Evolutionary conservation across 2,329 filamentous ascomycete species (phyloP), one percentile per base, ranked within the genome.

Genomic region (Neonectria sp.): DNA sequence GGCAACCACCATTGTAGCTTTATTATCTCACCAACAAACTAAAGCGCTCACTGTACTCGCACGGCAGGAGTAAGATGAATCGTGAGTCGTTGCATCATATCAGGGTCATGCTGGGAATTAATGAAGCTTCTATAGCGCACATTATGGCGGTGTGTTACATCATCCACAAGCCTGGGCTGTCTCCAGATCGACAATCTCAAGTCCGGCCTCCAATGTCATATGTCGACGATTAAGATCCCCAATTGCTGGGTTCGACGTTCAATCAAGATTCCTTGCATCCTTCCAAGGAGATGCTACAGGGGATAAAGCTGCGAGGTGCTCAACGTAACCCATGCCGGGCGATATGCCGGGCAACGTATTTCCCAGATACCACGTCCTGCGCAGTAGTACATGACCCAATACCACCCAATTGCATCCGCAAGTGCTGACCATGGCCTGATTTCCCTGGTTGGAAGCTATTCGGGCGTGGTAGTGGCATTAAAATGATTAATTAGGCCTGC

Each of bases 121-220:
- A 51, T 43, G 49, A n/a, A 17, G 40, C 17, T 31, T 17, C 60
- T 51, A 55, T 57, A 55, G 17, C 31, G 21, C 17, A 13, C 24
- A 3, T 29, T 57, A 33, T 63, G 52, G 60, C 60, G 60, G 52
- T 63, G 60, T 63, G 60, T 63, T 56, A 45, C 60, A 51, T 37
- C 55, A 49, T 53, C 21, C 13, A 49, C 17, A 53, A 31, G 52
- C 40, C 15, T 62, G 48, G 59, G 49, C 49, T 33, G 49, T 52
- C 29, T 9, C 11, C 24, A 53, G 31, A 53, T 53, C n/a, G 51
- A 35, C 29, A n/a, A 53, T 53, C 51, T 53, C 15, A 35, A 33
- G 17, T n/a, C 24, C 46, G 11, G 29, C n/a, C 15, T 35, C 7
- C 11, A 21, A 12, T 53, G 51, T 11, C 13, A 24, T 24, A 35